Conservation (phyloP, 768 basidiomycete species). For the Coprinopsis strossmayeri region DNA sequence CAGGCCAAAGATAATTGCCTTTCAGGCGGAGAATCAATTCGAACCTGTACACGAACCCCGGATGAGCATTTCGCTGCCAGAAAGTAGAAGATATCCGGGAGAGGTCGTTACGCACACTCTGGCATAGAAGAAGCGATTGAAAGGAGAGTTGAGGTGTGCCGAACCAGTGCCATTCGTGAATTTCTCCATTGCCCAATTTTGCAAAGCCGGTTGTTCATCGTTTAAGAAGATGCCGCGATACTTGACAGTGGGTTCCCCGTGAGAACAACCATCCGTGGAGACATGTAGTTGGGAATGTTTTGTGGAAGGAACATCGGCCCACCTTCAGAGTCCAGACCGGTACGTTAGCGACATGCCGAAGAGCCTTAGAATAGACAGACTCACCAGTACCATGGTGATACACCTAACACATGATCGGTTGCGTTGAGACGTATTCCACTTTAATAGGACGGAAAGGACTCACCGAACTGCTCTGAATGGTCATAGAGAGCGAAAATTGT, state of each 20-base stretch:
- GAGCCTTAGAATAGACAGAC: conserved; percentile 16
- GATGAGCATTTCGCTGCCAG: conserved; percentile 1
- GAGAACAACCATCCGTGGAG: conserved; percentile 36
- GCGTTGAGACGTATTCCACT: conserved; percentile 7
- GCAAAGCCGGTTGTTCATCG: conserved; percentile 68
- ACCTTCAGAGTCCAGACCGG: conserved; percentile 34
- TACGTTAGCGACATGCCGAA: conserved; percentile 6
- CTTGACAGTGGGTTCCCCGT: conserved; percentile 61
- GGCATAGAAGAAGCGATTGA: conserved; percentile 56
- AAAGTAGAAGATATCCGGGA: not conserved
- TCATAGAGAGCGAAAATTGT: conserved; percentile 64
- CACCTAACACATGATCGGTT: conserved; percentile 29
- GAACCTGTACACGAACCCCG: conserved; percentile 38
- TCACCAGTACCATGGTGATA: conserved; percentile 66
- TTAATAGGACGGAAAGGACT: conserved; percentile 5
- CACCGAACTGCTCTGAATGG: conserved; percentile 64
- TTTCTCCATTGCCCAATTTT: conserved; percentile 65
- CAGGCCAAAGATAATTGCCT: conserved; percentile 69
- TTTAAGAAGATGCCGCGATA: conserved; percentile 72
- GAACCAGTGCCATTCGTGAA: conserved; percentile 60
- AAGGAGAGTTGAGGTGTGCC: conserved; percentile 42
- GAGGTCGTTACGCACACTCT: conserved; percentile 34
- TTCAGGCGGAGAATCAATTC: conserved; percentile 62
- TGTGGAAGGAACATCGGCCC: conserved; percentile 70
- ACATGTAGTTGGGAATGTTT: conserved; percentile 44